Base-by-base conservation (phyloP, 225 moss, liverwort and hornwort genomes). In the Lunularia cruciata region DNA sequence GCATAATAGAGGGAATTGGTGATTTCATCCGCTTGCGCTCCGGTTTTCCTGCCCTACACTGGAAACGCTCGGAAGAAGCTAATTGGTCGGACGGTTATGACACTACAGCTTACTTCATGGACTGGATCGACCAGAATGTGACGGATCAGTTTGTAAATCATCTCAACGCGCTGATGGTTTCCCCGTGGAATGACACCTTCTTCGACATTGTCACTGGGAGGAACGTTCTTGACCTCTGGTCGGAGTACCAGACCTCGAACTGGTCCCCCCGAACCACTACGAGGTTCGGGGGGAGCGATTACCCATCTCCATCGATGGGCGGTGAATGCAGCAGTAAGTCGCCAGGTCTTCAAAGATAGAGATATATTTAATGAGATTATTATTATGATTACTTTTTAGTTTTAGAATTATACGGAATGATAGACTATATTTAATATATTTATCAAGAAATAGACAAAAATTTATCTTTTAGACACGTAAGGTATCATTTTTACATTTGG, bases 21-120 rank as follows among this genome's bases (percentile, higher is more conserved):
- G 86, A 89, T 35, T 82, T 65, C 75, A 74, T 84, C 22, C 77
- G 84, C 18, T 70, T 86, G 22, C 60, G 13, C 0, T 36, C 82
- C 0, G 49, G 59, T 0, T 77, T 52, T 25, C 13, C 76, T 9
- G 35, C 73, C 0, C 70, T 5, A 4, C 0, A 8, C 3, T 19
- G 84, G 86, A 65, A 3, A 13, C 32, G 35, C 43, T 26, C 55
- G 0, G 39, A 16, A 0, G 82, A 78, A 6, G 86, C 79, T 2
- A 57, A 58, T 11, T 89, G 86, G 86, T 84, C 67, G 0, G 77
- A 60, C 37, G 88, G 84, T 3, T 86, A 86, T 71, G 67, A 60
- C 0, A 83, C 73, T 3, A 84, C 86, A 0, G 82, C 84, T 0
- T 84, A 71, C 59, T 88, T 86, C 72, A 62, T 86, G 2, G 53